Evolutionary conservation across 495 filamentous ascomycete genomes (phyloP).

Genomic region (Penicillium samsonianum): DNA sequence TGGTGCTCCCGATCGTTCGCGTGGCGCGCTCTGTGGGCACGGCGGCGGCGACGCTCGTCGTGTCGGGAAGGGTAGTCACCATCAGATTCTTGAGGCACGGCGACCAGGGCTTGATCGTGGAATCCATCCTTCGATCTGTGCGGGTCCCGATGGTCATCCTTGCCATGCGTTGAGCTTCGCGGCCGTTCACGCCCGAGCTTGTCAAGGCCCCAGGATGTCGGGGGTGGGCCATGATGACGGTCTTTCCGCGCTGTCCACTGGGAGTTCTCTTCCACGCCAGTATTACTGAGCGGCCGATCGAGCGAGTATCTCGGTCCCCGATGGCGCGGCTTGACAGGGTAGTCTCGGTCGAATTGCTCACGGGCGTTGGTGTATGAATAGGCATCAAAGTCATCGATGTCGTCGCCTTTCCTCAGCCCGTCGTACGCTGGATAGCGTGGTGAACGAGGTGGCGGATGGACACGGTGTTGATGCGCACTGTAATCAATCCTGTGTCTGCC

Average conservation of each 20-base stretch:
- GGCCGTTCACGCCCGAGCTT: constrained; percentile 48
- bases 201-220: constrained; percentile 63
- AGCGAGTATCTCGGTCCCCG: constrained; percentile 51
- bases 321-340: constrained; percentile 48
- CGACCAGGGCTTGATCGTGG: constrained; percentile 39
- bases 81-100: constrained; percentile 43
- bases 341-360: constrained; percentile 68
- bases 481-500: constrained; percentile 19
- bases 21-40: constrained; percentile 30
- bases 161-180: constrained; percentile 33
- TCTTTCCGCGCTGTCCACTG: constrained; percentile 48
- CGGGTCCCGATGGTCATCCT: constrained; percentile 34
- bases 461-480: constrained; percentile 22
- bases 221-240: constrained; percentile 56
- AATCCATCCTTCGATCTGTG: constrained; percentile 32
- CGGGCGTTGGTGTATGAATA: constrained; percentile 73
- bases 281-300: constrained; percentile 65
- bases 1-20: constrained; percentile 25
- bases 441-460: constrained; percentile 23
- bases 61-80: constrained; percentile 38
- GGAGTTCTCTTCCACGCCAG: constrained; percentile 57
- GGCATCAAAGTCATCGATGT: constrained; percentile 60
- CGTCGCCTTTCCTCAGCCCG: constrained; percentile 51
- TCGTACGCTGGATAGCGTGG: constrained; percentile 36
- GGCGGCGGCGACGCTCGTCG: constrained; percentile 27